Evolutionary conservation across 2,329 filamentous ascomycete genomes (phyloP), one percentile per base, ranked within the genome.

Genomic region (Pestalotiopsis sp.): DNA sequence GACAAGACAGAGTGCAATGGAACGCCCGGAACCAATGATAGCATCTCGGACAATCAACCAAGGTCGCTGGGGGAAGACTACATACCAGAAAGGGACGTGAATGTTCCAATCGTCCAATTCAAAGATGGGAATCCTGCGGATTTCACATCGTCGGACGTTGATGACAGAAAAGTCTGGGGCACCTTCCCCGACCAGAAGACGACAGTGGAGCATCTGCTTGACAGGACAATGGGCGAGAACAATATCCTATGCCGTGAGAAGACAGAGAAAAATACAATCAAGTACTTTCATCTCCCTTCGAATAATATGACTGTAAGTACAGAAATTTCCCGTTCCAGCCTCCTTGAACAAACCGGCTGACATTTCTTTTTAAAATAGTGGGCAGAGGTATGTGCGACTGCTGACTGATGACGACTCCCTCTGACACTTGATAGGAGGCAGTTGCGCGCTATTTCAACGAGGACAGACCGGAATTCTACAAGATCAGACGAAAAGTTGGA

Each of bases 291-390:
- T 13, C 39, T 67, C 4, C 65, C 65, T 4, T 45, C 36, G 4
- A 67, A 67, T 49, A 67, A 67, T 14, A 67, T 67, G 65, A 9
- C 20, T 9, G 65, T 66, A 23, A 58, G 65, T 66, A 25, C 23
- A 23, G 3, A 45, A 12, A 12, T 11, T 13, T 27, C 25, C 36
- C 20, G 17, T 23, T 41, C 23, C 13, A 4, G 11, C 4, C 49
- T 41, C 6, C 17, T 7, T 57, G 6, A 17, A 2, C 6, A 56
- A 23, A 23, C 11, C 4, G 14, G 5, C n/a, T 38, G 14, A 56
- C 39, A 36, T 2, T 25, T 36, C 17, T 12, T 14, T 17, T 20
- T 39, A 1, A 31, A 11, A 6, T 20, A 67, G 65, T 67, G 65
- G 65, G 65, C 38, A 12, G 65, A 67, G 65, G 65, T 67, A 60